Percentiles rank a stretch among this genome's conserved stretches.
These are phyloP conservation scores for Inonotus hispidus DNA, from an alignment of 1,284 basidiomycete genomes.

Conservation along the genomic window DNA sequence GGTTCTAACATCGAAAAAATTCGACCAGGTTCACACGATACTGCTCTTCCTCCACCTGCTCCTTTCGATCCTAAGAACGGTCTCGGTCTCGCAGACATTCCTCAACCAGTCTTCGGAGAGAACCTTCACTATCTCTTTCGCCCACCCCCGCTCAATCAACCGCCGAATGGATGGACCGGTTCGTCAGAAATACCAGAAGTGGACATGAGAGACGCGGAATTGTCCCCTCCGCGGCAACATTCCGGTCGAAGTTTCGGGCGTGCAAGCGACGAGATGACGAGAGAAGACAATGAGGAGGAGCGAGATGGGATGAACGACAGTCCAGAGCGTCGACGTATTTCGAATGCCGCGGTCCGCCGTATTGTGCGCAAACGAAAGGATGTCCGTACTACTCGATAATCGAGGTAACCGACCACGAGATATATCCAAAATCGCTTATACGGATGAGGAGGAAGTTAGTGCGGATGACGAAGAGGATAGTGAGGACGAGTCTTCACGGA, in stretches of 20 bases:
- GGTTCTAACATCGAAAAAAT: background rate
- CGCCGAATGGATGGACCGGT: conserved; percentile 7
- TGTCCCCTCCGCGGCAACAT: conserved; percentile 7
- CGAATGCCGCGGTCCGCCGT: conserved; percentile 64
- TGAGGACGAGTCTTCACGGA: conserved; percentile 22
- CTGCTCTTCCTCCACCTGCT: conserved; percentile 16
- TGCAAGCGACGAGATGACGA: background rate
- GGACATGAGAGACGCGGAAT: conserved; percentile 18
- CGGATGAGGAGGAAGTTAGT: conserved; percentile 25
- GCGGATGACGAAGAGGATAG: background rate
- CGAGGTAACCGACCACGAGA: conserved; percentile 30
- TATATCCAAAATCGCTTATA: conserved; percentile 34
- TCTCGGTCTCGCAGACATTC: background rate
- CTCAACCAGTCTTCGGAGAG: conserved; percentile 16
- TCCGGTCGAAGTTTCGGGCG: background rate
- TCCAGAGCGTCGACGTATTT: conserved; percentile 39
- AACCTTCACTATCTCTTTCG: conserved; percentile 16
- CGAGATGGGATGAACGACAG: conserved; percentile 27
- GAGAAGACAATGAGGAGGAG: background rate
- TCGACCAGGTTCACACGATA: conserved; percentile 14
- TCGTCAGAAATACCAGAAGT: conserved; percentile 16
- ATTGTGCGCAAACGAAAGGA: conserved; percentile 43
- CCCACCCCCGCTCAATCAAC: conserved; percentile 7
- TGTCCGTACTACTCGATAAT: conserved; percentile 24
- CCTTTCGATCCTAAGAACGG: conserved; percentile 18